Evolutionary conservation across 2,329 filamentous ascomycete genomes (phyloP), one percentile per base, ranked within the genome.

Genomic region (Hymenoscyphus salicellus): DNA sequence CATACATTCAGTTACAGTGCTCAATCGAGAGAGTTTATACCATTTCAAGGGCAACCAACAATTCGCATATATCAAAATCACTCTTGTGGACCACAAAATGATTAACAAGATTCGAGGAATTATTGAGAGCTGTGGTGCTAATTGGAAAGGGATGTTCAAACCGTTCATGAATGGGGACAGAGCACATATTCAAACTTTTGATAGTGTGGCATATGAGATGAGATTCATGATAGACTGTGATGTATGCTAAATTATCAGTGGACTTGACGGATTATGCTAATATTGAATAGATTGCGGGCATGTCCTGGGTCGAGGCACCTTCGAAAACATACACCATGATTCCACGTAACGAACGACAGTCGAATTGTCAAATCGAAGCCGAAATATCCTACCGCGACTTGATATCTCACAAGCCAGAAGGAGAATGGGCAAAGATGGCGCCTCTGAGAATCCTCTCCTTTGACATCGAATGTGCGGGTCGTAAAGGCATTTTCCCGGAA

Each of bases 141-240:
- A 98, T 75, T 98, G 92, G 85, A 96, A 94, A 77, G 88, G 89
- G 4, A 83, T 97, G 77, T 99, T 95, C 94, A 90, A 87, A 70
- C 84, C 81, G 23, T n/a, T 56, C n/a, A 43, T 32, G 28, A 28
- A 46, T 30, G 81, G 83, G 17, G 84, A 86, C 6, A 83, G 84
- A 5, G 86, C 85, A 23, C 90, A 90, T 23, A 87, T 98, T 69
- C 85, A 93, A 77, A 98, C 95, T 0, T 99, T 94, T 73, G 95
- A 99, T 80, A 97, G 89, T 71, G 93, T 99, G 64, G 92, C 96
- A 81, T 99, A 97, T 75, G 87, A 98, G 30, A 79, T 98, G 69
- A 86, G 95, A 60, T 98, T 99, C 79, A 99, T 99, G 95, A 94
- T 99, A 59, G 95, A 99, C 77, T 96, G 91, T 70, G 90, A 93